Conservation (phyloP, 2,329 filamentous ascomycete species). For the Aspergillus fijiensis region DNA sequence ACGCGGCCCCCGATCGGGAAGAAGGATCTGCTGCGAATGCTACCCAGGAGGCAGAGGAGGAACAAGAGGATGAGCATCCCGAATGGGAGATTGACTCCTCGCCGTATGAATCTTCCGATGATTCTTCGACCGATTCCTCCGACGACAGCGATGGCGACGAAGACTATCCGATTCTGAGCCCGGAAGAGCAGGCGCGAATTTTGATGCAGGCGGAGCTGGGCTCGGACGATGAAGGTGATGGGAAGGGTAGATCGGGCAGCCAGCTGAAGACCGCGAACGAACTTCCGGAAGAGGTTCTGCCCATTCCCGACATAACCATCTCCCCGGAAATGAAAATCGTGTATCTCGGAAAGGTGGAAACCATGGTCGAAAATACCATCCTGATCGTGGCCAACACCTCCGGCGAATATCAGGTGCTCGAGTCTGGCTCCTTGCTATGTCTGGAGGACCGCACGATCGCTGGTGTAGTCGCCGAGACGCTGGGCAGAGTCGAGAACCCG, state of each 20-base stretch:
- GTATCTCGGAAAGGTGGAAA: slow-evolving; percentile 71
- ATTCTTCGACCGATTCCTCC: slow-evolving; percentile 63
- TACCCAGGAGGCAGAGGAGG: slow-evolving; percentile 18
- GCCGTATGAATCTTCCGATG: slow-evolving; percentile 64
- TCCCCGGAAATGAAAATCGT: slow-evolving; percentile 74
- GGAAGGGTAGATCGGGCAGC: slow-evolving; percentile 45
- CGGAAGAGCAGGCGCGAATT: slow-evolving; percentile 79
- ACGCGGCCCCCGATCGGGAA: slow-evolving; percentile 9
- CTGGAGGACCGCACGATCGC: slow-evolving; percentile 72
- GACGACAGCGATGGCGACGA: slow-evolving; percentile 54
- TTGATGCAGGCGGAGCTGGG: slow-evolving; percentile 80
- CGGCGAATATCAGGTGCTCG: slow-evolving; percentile 81
- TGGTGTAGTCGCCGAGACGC: slow-evolving; percentile 78
- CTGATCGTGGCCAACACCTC: slow-evolving; percentile 76
- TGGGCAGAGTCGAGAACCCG: slow-evolving; percentile 82
- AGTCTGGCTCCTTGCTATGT: slow-evolving; percentile 80
- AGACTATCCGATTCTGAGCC: slow-evolving; percentile 70
- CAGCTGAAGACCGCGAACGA: slow-evolving; percentile 83
- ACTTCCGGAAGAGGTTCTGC: slow-evolving; percentile 58
- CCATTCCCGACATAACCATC: slow-evolving; percentile 76
- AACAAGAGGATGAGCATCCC: slow-evolving; percentile 56
- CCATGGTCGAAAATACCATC: slow-evolving; percentile 73
- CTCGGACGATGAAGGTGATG: slow-evolving; percentile 72
- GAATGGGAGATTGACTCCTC: slow-evolving; percentile 86
- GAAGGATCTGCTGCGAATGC: slow-evolving; percentile 9